These are phyloP conservation scores for Pseudogymnoascus sp. DNA, from an alignment of 2,329 filamentous ascomycete species.

Conservation along the genomic window DNA sequence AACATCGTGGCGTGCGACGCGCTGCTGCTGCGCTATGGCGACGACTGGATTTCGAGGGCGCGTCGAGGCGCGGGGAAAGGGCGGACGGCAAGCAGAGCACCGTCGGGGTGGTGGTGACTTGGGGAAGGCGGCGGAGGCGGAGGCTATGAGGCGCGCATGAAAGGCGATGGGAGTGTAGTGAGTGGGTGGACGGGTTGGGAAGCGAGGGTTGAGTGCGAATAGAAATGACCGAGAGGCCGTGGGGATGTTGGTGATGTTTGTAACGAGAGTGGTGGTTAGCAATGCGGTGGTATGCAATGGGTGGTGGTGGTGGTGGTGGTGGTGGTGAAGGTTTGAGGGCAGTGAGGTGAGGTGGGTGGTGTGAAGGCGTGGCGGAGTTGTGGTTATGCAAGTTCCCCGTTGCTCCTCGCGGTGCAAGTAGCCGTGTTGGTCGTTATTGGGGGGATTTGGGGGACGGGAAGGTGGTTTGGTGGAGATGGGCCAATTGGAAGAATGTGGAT, in stretches of 20 bases:
- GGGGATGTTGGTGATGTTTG: background rate
- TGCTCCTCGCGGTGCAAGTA: no score
- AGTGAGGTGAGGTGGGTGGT: background rate
- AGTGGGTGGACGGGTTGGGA: background rate
- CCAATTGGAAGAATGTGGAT: background rate
- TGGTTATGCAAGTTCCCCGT: background rate
- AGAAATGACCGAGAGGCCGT: background rate
- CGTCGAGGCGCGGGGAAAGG: background rate
- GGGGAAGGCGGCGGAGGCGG: background rate
- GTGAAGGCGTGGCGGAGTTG: background rate
- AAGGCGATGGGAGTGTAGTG: background rate
- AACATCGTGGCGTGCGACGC: conserved; percentile 41
- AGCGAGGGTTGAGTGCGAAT: background rate
- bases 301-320: background rate
- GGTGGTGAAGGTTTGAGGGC: background rate
- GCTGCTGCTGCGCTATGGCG: background rate
- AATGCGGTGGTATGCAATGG: background rate
- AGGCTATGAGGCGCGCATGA: background rate
- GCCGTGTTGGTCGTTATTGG: background rate
- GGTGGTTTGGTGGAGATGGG: background rate
- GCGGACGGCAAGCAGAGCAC: background rate
- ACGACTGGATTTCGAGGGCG: background rate
- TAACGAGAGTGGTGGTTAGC: background rate
- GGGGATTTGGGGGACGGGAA: background rate
- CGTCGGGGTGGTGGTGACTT: background rate